These are phyloP conservation scores for Candolleomyces aberdarensis DNA, from an alignment of 768 basidiomycete genomes.

Conservation along the genomic window DNA sequence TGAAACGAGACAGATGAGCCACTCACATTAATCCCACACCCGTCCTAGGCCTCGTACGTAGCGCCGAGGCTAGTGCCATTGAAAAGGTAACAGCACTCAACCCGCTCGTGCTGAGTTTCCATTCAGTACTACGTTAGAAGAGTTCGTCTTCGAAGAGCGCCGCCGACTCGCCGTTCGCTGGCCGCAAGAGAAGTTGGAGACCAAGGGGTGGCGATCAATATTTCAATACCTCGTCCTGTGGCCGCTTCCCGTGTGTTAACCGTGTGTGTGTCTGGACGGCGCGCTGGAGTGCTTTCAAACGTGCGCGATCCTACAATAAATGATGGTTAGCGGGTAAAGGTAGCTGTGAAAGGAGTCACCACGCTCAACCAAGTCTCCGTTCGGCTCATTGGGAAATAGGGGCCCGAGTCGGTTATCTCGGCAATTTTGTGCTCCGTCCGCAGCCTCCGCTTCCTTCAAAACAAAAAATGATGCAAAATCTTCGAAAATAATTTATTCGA, in stretches of 20 bases:
- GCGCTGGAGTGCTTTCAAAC: conserved; percentile 51
- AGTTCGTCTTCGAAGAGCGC: conserved; percentile 74
- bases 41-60: conserved; percentile 73
- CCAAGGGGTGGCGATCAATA: conserved; percentile 89
- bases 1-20: conserved; percentile 1
- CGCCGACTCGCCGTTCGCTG: conserved; percentile 51
- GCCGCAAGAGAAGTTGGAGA: conserved; percentile 60
- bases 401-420: too few species aligned
- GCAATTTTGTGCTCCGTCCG: too few species aligned
- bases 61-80: conserved; percentile 91
- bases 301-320: conserved; percentile 18
- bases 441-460: too few species aligned
- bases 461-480: too few species aligned
- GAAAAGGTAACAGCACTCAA: conserved; percentile 81
- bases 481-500: too few species aligned
- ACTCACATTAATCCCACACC: conserved; percentile 94
- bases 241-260: conserved; percentile 74
- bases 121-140: conserved; percentile 70
- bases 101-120: conserved; percentile 90
- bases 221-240: conserved; percentile 87
- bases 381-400: conserved; percentile 35
- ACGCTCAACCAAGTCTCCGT: conserved; percentile 87
- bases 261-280: conserved; percentile 71
- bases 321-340: neutral
- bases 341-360: conserved; percentile 40